phyloP scores from a whole-genome alignment of 2,329 filamentous ascomycete species.

The Trichoderma cornu-damae region DNA sequence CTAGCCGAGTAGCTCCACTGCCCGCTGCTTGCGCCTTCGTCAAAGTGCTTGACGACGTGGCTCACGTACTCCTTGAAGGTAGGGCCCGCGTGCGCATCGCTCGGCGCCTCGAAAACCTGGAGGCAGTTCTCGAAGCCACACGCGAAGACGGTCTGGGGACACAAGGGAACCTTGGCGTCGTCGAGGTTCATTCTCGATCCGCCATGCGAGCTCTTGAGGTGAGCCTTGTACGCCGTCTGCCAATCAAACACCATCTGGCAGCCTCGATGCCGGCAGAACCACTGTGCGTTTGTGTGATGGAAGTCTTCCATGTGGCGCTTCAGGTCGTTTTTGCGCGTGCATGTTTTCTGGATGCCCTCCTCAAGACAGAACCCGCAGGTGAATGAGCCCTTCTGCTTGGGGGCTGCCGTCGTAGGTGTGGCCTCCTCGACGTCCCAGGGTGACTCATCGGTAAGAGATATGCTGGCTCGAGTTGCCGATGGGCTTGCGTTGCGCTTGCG shows the following conservation, averaged over 20 bases:
- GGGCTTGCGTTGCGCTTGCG: constrained; percentile 27
- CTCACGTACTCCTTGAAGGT: constrained; percentile 43
- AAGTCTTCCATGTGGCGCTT: constrained; percentile 47
- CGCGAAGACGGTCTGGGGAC: constrained; percentile 44
- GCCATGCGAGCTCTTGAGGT: constrained; percentile 42
- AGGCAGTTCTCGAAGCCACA: constrained; percentile 44
- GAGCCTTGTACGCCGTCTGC: constrained; percentile 44
- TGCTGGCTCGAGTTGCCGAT: constrained; percentile 16
- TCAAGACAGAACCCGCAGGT: constrained; percentile 41
- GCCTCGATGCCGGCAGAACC: constrained; percentile 41
- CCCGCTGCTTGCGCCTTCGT: constrained; percentile 37
- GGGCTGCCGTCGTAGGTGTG: constrained; percentile 23
- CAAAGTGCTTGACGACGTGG: constrained; percentile 45
- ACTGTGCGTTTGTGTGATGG: constrained; percentile 44
- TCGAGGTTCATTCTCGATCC: constrained; percentile 39
- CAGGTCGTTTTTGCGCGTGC: constrained; percentile 44
- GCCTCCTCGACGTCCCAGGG: constrained; percentile 22
- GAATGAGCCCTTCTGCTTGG: constrained; percentile 38
- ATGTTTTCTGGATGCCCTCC: constrained; percentile 38
- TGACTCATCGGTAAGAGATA: constrained; percentile 22
- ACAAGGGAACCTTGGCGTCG: constrained; percentile 40
- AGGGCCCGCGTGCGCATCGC: constrained; percentile 36
- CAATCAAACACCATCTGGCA: constrained; percentile 45
- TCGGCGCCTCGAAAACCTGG: constrained; percentile 40
- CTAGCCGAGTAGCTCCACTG: constrained; percentile 43